A percentile compares a stretch with the other conserved stretches of the same genome.
These are phyloP conservation scores for Aureobasidium lini DNA, from an alignment of 2,329 filamentous ascomycete genomes.

Conservation along the genomic window DNA sequence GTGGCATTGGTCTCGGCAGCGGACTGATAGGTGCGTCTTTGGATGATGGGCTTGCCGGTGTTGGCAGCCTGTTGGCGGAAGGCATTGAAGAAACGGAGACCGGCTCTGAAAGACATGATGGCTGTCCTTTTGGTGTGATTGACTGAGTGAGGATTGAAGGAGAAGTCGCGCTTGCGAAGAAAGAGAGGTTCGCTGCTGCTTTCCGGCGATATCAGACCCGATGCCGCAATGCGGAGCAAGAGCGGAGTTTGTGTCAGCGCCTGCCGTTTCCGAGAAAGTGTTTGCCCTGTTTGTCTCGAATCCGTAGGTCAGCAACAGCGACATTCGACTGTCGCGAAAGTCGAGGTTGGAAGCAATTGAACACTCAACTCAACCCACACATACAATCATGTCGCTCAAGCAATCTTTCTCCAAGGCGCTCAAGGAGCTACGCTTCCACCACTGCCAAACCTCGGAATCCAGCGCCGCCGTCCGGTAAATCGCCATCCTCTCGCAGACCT, in stretches of 20 bases:
- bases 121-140: conserved; percentile 5
- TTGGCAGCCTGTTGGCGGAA: conserved; percentile 49
- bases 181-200: background rate
- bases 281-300: conserved; percentile 1
- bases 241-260: conserved; percentile 8
- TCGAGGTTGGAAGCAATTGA: background rate
- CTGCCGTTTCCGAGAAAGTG: background rate
- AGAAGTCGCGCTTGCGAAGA: conserved; percentile 30
- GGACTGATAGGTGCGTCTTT: conserved; percentile 59
- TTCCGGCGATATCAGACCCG: conserved; percentile 7
- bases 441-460: conserved; percentile 89
- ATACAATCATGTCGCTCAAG: conserved; percentile 68
- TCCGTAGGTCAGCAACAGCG: background rate
- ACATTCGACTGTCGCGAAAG: background rate
- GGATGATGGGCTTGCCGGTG: conserved; percentile 33
- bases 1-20: conserved; percentile 42
- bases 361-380: background rate
- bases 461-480: conserved; percentile 80
- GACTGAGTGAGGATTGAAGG: conserved; percentile 34
- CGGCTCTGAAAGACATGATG: conserved; percentile 50
- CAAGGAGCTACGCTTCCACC: conserved; percentile 94
- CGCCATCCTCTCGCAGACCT: background rate
- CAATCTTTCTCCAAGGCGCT: conserved; percentile 84
- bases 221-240: conserved; percentile 9
- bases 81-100: conserved; percentile 47